Percentiles rank a stretch among this genome's conserved stretches.
Conservation (phyloP, 2,329 filamentous ascomycete species). For the Didymellaceae sp. region DNA sequence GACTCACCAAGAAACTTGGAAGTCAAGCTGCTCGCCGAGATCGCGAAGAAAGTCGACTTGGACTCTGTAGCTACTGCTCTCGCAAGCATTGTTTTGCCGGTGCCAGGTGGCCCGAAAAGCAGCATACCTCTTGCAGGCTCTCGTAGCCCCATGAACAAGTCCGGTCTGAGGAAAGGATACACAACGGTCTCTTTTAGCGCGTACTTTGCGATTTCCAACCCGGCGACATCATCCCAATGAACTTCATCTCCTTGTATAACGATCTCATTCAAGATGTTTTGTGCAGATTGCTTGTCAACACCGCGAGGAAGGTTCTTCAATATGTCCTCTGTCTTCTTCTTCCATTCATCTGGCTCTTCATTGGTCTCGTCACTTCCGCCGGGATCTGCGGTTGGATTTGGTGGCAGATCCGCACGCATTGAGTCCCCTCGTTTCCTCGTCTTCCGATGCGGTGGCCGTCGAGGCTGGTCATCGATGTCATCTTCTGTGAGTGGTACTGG, state of each 20-base stretch:
- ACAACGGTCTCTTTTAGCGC: conserved; percentile 95
- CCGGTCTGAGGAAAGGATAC: conserved; percentile 93
- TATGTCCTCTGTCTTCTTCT: conserved; percentile 51
- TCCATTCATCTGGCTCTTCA: conserved; percentile 47
- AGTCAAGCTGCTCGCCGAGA: conserved; percentile 91
- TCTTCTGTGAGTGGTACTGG: conserved; percentile 31
- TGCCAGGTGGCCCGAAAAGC: conserved; percentile 95
- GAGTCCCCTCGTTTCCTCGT: conserved; percentile 38
- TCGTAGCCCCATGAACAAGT: conserved; percentile 92
- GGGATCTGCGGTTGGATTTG: conserved; percentile 41
- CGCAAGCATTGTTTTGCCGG: conserved; percentile 97
- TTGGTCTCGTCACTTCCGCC: conserved; percentile 28
- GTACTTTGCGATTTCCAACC: conserved; percentile 86
- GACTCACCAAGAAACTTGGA: conserved; percentile 96
- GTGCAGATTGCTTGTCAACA: conserved; percentile 80
- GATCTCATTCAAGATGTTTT: conserved; percentile 95
- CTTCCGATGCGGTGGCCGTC: conserved; percentile 35
- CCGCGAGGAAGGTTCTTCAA: conserved; percentile 81
- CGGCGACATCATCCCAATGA: conserved; percentile 91
- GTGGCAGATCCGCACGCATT: conserved; percentile 40
- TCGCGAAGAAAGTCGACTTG: conserved; percentile 94
- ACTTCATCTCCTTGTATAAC: conserved; percentile 94
- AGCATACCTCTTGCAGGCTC: conserved; percentile 96
- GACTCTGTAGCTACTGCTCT: conserved; percentile 94
- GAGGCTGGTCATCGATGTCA: conserved; percentile 25